Evolutionary conservation across 345 rosid species (phyloP).

Genomic region (Mercurialis annua): DNA sequence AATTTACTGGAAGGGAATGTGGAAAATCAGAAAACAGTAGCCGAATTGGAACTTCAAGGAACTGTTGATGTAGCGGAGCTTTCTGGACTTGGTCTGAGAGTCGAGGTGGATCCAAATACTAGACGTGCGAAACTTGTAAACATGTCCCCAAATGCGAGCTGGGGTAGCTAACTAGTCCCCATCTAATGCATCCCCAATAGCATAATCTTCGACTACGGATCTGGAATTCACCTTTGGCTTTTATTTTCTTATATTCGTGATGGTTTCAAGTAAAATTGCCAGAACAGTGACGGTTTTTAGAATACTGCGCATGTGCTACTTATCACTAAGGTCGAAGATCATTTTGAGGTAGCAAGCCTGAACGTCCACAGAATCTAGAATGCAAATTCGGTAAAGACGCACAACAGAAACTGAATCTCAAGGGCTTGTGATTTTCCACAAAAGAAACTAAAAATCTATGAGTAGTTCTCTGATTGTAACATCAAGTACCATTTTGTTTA

Average conservation of each 20-base stretch:
- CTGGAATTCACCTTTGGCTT: no score
- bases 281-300: no score
- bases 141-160: not conserved
- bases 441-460: not conserved
- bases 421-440: not conserved
- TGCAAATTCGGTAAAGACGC: no score
- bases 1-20: constrained; percentile 69
- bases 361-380: no score
- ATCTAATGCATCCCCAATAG: no score
- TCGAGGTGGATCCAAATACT: constrained; percentile 57
- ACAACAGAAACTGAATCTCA: not conserved
- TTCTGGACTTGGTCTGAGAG: constrained; percentile 59
- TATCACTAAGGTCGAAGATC: no score
- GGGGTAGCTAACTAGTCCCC: no score
- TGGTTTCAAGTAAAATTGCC: no score
- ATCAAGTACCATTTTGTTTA: not conserved
- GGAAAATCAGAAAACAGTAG: constrained; percentile 57
- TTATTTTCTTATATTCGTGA: no score
- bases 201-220: no score
- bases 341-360: no score
- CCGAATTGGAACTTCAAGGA: constrained; percentile 76
- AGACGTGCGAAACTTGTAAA: constrained; percentile 72
- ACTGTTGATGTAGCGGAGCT: constrained; percentile 65
- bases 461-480: not conserved
- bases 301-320: no score